Conservation (phyloP, 2,329 filamentous ascomycete genomes). For the Lecanicillium sp. region DNA sequence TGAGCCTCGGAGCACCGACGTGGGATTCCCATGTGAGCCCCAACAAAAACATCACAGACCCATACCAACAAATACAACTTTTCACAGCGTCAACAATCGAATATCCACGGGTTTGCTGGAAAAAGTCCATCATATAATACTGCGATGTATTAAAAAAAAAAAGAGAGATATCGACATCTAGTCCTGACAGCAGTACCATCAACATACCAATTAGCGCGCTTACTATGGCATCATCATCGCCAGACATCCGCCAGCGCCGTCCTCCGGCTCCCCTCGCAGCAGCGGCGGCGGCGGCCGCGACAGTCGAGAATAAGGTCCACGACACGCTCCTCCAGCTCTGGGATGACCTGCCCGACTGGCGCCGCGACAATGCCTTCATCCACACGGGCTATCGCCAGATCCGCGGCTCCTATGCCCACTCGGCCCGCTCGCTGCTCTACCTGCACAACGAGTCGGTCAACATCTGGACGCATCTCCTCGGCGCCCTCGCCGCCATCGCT, state of each 20-base stretch:
- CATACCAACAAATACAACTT: constrained; percentile 6
- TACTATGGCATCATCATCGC: constrained; percentile 21
- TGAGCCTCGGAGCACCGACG: constrained; percentile 22
- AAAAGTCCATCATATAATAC: too few relatives aligned
- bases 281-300: constrained; percentile 22
- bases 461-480: constrained; percentile 60
- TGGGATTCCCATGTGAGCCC: constrained; percentile 25
- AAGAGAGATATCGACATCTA: neutral
- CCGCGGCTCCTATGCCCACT: constrained; percentile 41
- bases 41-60: constrained; percentile 21
- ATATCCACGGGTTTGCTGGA: neutral
- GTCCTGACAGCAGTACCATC: neutral
- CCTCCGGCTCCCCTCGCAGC: constrained; percentile 21
- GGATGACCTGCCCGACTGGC: constrained; percentile 54
- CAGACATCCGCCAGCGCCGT: constrained; percentile 16
- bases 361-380: constrained; percentile 55
- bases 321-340: constrained; percentile 43
- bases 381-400: constrained; percentile 46
- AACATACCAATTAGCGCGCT: neutral
- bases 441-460: constrained; percentile 59
- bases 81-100: neutral
- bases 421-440: constrained; percentile 43
- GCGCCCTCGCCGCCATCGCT: constrained; percentile 53
- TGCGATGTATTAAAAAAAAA: neutral
- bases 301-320: constrained; percentile 36